phyloP scores from a whole-genome alignment of 371 early-diverging fungal genomes.

The Actinomortierella wolfii region DNA sequence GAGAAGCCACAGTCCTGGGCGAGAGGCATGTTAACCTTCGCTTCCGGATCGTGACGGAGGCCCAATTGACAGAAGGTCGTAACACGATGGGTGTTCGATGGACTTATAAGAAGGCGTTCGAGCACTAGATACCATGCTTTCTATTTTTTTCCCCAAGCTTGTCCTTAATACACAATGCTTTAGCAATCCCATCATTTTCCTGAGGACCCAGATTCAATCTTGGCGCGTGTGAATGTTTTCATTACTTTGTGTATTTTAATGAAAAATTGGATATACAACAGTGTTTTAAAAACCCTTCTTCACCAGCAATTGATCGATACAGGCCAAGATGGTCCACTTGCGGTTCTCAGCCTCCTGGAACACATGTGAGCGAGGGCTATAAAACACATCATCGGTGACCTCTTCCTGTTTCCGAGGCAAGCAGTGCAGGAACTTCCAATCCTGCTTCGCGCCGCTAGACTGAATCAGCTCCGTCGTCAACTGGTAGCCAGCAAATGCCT shows the following conservation, averaged over 20 bases:
- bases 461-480: slow-evolving; percentile 81
- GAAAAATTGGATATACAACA: not conserved
- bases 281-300: slow-evolving; percentile 53
- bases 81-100: too few species aligned
- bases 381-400: slow-evolving; percentile 96
- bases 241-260: not conserved
- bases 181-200: too few species aligned
- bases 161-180: too few species aligned
- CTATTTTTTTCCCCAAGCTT: too few species aligned
- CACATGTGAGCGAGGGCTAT: slow-evolving; percentile 89
- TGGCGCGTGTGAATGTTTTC: too few species aligned
- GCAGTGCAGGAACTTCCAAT: slow-evolving; percentile 97
- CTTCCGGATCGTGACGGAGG: too few species aligned
- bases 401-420: slow-evolving; percentile 95
- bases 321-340: slow-evolving; percentile 94
- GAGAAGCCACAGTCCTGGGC: too few species aligned
- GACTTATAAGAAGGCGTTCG: too few species aligned
- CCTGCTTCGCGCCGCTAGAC: slow-evolving; percentile 74
- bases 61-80: too few species aligned
- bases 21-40: too few species aligned
- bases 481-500: slow-evolving; percentile 88
- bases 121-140: too few species aligned
- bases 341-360: slow-evolving; percentile 97
- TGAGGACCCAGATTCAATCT: too few species aligned
- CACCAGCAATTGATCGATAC: slow-evolving; percentile 74